phyloP scores from a whole-genome alignment of 495 filamentous ascomycete species.

The Gamarada debralockiae region DNA sequence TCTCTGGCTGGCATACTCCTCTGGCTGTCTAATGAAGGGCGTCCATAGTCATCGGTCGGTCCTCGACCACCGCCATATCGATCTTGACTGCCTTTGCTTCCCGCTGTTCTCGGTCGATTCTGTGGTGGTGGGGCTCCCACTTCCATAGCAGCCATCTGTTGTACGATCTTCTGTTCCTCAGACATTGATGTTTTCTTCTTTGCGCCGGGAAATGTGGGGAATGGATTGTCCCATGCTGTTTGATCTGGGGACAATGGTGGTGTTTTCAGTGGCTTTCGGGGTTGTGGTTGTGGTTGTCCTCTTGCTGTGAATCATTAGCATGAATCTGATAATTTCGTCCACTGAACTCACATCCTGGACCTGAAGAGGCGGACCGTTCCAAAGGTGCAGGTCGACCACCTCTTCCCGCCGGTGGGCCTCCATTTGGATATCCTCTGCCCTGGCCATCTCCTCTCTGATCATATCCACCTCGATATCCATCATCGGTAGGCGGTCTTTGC shows the following conservation, averaged over 20 bases:
- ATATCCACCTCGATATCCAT: conserved; percentile 26
- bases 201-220: conserved; percentile 58
- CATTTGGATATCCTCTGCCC: conserved; percentile 38
- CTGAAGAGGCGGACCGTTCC: conserved; percentile 17
- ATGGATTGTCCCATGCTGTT: conserved; percentile 61
- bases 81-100: conserved; percentile 5
- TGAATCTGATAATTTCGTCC: background rate
- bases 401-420: conserved; percentile 21
- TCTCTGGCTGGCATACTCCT: conserved; percentile 15
- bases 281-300: background rate
- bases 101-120: conserved; percentile 5
- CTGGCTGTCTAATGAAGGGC: conserved; percentile 21
- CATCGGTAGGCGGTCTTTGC: conserved; percentile 21
- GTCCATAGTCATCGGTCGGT: conserved; percentile 14
- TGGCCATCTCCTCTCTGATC: conserved; percentile 34
- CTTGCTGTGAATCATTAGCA: conserved; percentile 13
- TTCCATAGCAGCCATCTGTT: conserved; percentile 56
- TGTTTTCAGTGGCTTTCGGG: conserved; percentile 26
- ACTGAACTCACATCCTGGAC: conserved; percentile 21
- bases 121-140: conserved; percentile 39
- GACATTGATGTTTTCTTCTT: conserved; percentile 41
- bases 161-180: conserved; percentile 43
- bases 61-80: conserved; percentile 3
- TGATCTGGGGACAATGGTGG: conserved; percentile 43
- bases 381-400: conserved; percentile 20